A percentile compares a stretch with the other conserved stretches of the same genome.
phyloP scores from a whole-genome alignment of 148 eudicot genomes.

The Pharnaceum exiguum region DNA sequence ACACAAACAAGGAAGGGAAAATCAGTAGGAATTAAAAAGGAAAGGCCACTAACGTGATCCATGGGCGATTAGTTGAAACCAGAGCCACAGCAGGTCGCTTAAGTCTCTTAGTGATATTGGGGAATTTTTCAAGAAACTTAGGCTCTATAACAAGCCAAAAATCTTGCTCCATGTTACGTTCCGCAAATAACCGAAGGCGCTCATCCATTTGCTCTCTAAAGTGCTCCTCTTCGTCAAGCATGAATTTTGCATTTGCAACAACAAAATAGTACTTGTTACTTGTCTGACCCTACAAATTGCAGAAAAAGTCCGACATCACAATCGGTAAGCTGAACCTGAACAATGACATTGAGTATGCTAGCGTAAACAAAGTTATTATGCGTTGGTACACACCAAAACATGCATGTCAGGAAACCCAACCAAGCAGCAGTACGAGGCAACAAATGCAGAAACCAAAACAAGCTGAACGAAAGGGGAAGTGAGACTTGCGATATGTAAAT shows the following conservation, averaged over 20 bases:
- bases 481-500: too few species aligned
- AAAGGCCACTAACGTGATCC: constrained; percentile 78
- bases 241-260: constrained; percentile 97
- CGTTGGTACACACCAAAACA: too few species aligned
- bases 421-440: too few species aligned
- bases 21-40: not conserved
- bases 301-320: not conserved
- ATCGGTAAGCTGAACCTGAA: not conserved
- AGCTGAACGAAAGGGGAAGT: too few species aligned
- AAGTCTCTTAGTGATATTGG: constrained; percentile 66
- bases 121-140: constrained; percentile 83
- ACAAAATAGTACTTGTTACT: constrained; percentile 69
- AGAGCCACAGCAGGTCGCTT: constrained; percentile 98
- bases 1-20: constrained; percentile 1
- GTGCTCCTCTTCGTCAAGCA: constrained; percentile 99
- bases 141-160: constrained; percentile 99
- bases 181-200: constrained; percentile 56
- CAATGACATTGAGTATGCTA: not conserved
- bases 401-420: too few species aligned
- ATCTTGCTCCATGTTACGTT: constrained; percentile 69
- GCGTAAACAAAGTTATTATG: too few species aligned
- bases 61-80: constrained; percentile 88
- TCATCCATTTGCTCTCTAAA: constrained; percentile 81
- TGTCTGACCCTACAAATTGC: constrained; percentile 41
- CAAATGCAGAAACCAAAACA: too few species aligned